phyloP scores from a whole-genome alignment of 2,329 filamentous ascomycete species.

The Talaromyces sp. region DNA sequence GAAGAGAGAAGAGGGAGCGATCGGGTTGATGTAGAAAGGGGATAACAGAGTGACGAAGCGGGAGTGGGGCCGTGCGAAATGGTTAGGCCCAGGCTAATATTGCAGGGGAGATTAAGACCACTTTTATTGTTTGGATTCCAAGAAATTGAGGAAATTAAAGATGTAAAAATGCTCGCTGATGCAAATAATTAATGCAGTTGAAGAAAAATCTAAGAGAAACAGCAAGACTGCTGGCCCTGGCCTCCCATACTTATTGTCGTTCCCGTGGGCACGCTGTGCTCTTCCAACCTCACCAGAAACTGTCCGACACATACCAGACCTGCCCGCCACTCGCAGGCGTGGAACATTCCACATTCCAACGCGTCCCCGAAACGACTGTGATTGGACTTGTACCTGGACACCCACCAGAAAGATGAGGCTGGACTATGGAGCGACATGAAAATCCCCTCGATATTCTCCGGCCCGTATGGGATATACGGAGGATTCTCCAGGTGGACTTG shows the following conservation, averaged over 20 bases:
- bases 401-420: slow-evolving; percentile 16
- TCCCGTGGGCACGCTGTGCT: not conserved
- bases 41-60: slow-evolving; percentile 2
- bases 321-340: slow-evolving; percentile 22
- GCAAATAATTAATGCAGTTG: too few species aligned
- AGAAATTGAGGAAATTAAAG: too few species aligned
- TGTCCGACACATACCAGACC: slow-evolving; percentile 19
- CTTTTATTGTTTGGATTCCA: not conserved
- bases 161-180: too few species aligned
- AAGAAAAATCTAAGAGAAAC: too few species aligned
- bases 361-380: slow-evolving; percentile 2
- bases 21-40: slow-evolving; percentile 3
- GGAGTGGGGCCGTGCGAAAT: slow-evolving; percentile 22
- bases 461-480: not conserved
- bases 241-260: slow-evolving; percentile 22
- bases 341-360: slow-evolving; percentile 31
- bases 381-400: slow-evolving; percentile 12
- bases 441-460: slow-evolving; percentile 17
- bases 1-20: slow-evolving; percentile 11
- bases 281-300: slow-evolving; percentile 21
- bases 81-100: slow-evolving; percentile 11
- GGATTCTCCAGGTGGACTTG: not conserved
- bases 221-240: not conserved
- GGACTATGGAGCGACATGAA: slow-evolving; percentile 8
- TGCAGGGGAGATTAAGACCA: slow-evolving; percentile 4